These are phyloP conservation scores for Sporothrix brasiliensis DNA, from an alignment of 2,329 filamentous ascomycete genomes.

Conservation along the genomic window DNA sequence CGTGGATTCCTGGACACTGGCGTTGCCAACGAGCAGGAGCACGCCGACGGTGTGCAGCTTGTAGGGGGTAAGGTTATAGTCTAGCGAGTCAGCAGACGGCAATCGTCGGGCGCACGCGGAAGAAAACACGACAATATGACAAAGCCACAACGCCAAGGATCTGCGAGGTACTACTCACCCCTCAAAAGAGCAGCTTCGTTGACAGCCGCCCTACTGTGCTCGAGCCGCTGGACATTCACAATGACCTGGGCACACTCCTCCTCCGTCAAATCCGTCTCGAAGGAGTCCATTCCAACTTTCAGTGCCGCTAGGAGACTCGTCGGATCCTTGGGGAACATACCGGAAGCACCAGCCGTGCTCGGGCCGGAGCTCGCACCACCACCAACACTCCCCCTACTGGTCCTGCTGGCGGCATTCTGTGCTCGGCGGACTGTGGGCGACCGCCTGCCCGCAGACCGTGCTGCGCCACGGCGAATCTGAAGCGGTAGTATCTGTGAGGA, in stretches of 20 bases:
- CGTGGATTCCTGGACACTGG: background rate
- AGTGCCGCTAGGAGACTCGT: background rate
- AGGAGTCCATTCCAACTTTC: background rate
- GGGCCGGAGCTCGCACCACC: background rate
- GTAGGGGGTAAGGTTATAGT: conserved; percentile 38
- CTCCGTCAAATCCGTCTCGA: conserved; percentile 14
- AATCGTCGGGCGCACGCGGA: too few relatives aligned
- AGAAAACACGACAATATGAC: too few relatives aligned
- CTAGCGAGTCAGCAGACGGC: conserved; percentile 31
- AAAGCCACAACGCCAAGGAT: background rate
- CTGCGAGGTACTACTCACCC: background rate
- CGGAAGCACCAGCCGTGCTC: background rate
- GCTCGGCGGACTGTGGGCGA: conserved; percentile 25
- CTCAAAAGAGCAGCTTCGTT: background rate
- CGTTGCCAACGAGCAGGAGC: conserved; percentile 36
- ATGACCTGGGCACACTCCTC: conserved; percentile 27
- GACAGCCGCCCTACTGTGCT: background rate
- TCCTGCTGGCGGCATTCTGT: background rate
- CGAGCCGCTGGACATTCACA: background rate
- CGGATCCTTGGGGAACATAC: conserved; percentile 24
- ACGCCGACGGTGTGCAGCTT: conserved; percentile 44
- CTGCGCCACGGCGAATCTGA: conserved; percentile 15
- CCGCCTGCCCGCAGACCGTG: background rate
- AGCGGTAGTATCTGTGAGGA: background rate
- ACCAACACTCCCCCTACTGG: too few relatives aligned